Conservation (phyloP, 139 green algal species). For the Picochlorum sp. region DNA sequence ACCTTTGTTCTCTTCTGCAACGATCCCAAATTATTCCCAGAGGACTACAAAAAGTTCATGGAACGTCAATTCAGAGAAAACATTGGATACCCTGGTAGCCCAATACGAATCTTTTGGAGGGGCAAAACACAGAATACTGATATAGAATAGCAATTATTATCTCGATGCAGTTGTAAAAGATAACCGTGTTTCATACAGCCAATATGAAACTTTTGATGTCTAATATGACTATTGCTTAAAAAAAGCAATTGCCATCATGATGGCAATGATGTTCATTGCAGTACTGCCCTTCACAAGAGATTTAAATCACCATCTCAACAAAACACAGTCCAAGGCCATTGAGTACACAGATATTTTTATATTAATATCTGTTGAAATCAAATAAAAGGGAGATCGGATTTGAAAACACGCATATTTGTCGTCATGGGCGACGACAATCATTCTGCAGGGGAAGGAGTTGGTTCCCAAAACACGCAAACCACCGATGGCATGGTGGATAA, state of each 20-base stretch:
- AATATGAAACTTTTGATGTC: no score
- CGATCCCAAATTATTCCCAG: conserved; percentile 72
- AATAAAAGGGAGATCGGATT: no score
- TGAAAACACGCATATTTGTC: not conserved
- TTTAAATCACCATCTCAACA: no score
- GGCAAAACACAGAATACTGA: conserved; percentile 37
- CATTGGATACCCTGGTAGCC: conserved; percentile 71
- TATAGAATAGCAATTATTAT: not conserved
- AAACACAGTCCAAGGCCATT: no score
- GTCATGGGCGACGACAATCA: not conserved
- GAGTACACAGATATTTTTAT: no score
- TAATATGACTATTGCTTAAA: no score
- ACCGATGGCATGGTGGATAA: conserved; percentile 13
- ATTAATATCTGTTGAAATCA: no score
- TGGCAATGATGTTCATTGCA: no score
- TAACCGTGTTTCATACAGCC: no score
- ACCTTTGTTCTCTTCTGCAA: conserved; percentile 98
- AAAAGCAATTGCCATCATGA: no score
- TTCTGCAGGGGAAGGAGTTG: not conserved
- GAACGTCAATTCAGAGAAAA: conserved; percentile 78
- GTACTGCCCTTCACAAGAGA: no score
- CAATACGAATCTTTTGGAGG: conserved; percentile 77
- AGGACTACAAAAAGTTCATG: conserved; percentile 81
- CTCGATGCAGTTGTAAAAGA: no score
- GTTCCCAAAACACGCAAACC: not conserved